A percentile compares a stretch with the other conserved stretches of the same genome.
phyloP scores from a whole-genome alignment of 78 protist species.

The Chrysochromulina parva region DNA sequence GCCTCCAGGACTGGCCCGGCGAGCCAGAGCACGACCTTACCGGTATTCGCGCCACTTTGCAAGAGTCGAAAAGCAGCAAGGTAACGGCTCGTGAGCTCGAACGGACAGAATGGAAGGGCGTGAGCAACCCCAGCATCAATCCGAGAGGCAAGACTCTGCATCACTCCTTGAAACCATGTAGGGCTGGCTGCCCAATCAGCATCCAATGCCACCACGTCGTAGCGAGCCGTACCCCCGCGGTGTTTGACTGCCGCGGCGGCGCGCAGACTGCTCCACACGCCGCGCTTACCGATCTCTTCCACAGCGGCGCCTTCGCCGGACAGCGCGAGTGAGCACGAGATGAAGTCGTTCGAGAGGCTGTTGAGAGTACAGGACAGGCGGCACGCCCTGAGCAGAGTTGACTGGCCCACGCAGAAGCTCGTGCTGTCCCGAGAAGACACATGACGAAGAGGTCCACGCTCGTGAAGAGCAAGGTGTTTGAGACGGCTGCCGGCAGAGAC shows the following conservation, averaged over 20 bases:
- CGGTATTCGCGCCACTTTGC: not conserved
- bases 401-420: not conserved
- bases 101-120: not conserved
- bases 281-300: conserved; percentile 36
- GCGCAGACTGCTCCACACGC: not conserved
- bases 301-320: not conserved
- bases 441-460: not conserved
- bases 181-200: not conserved
- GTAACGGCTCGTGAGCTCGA: not conserved
- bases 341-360: conserved; percentile 27
- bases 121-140: not conserved
- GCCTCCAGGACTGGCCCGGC: not conserved
- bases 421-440: not conserved
- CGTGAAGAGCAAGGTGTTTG: not conserved
- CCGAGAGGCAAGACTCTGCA: not conserved
- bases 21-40: conserved; percentile 31
- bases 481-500: conserved; percentile 18
- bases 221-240: not conserved
- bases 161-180: not conserved
- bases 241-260: not conserved
- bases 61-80: not conserved
- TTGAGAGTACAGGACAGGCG: conserved; percentile 2
- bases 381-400: no score
- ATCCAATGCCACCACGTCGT: conserved; percentile 8
- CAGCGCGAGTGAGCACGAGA: not conserved